A percentile compares a stretch with the other conserved stretches of the same genome.
These are phyloP conservation scores for Fusarium luffae DNA, from an alignment of 2,329 filamentous ascomycete genomes.

Conservation along the genomic window DNA sequence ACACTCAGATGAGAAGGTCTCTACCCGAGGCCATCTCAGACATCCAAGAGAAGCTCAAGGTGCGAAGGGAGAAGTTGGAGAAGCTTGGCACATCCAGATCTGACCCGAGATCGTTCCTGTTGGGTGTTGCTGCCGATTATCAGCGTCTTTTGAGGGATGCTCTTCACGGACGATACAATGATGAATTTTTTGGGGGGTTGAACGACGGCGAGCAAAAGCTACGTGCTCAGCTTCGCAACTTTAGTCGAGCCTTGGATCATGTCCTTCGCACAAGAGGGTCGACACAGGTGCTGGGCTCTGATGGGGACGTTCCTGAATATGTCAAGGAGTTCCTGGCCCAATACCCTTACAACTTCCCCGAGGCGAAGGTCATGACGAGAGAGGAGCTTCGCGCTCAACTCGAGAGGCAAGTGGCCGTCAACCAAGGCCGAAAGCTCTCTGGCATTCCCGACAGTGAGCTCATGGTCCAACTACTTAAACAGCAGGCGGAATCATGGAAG, in stretches of 20 bases:
- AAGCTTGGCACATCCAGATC: conserved; percentile 39
- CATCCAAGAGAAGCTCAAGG: conserved; percentile 41
- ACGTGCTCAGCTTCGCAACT: conserved; percentile 47
- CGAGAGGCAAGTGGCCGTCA: conserved; percentile 46
- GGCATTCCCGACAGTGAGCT: background rate
- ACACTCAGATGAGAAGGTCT: conserved; percentile 46
- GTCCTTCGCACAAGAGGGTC: conserved; percentile 43
- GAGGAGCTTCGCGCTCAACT: conserved; percentile 26
- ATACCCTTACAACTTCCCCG: conserved; percentile 45
- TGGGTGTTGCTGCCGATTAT: conserved; percentile 52
- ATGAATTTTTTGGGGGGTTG: conserved; percentile 52
- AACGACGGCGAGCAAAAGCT: conserved; percentile 40
- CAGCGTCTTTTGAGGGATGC: conserved; percentile 46
- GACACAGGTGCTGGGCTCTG: conserved; percentile 21
- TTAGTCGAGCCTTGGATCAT: conserved; percentile 46
- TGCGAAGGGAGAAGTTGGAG: conserved; percentile 31
- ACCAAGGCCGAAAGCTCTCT: background rate
- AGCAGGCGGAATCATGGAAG: background rate
- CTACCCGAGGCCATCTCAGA: conserved; percentile 43
- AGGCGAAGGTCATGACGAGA: conserved; percentile 41
- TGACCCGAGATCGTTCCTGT: conserved; percentile 45
- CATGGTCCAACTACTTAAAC: background rate
- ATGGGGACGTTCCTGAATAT: conserved; percentile 38
- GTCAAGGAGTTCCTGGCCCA: conserved; percentile 45
- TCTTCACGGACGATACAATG: conserved; percentile 46